phyloP scores from a whole-genome alignment of 2,329 filamentous ascomycete genomes.

The Drechslerella dactyloides region DNA sequence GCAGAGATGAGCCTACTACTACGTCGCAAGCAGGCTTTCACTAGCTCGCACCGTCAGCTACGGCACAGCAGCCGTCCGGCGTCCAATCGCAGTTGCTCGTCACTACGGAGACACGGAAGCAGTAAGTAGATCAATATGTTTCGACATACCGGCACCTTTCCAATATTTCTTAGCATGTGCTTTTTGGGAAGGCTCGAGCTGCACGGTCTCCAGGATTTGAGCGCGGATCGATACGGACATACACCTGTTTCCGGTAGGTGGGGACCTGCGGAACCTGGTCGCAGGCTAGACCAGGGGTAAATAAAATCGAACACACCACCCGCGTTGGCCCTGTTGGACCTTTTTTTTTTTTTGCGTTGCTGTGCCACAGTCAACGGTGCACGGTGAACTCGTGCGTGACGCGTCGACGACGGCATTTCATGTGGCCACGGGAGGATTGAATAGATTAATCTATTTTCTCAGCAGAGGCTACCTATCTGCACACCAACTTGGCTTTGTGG shows the following conservation, averaged over 20 bases:
- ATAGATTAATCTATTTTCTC: too few relatives aligned
- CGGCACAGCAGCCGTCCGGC: neutral
- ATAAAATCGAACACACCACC: slow-evolving; percentile 21
- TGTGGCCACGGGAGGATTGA: too few relatives aligned
- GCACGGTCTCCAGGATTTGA: slow-evolving; percentile 34
- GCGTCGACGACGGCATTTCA: too few relatives aligned
- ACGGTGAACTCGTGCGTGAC: too few relatives aligned
- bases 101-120: neutral
- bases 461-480: too few relatives aligned
- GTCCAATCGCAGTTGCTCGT: neutral
- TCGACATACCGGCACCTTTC: slow-evolving; percentile 7
- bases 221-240: slow-evolving; percentile 42
- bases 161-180: slow-evolving; percentile 22
- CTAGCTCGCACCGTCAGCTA: neutral
- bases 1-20: slow-evolving; percentile 33
- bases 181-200: slow-evolving; percentile 15
- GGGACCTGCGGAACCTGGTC: slow-evolving; percentile 22
- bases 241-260: slow-evolving; percentile 47
- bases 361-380: neutral
- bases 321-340: slow-evolving; percentile 41
- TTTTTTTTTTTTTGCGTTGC: slow-evolving; percentile 48
- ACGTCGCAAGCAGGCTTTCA: neutral
- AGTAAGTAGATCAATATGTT: neutral
- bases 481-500: neutral
- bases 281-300: slow-evolving; percentile 22